Base-by-base conservation (phyloP, 1,139 yeast species). In the Pichia sp. region DNA sequence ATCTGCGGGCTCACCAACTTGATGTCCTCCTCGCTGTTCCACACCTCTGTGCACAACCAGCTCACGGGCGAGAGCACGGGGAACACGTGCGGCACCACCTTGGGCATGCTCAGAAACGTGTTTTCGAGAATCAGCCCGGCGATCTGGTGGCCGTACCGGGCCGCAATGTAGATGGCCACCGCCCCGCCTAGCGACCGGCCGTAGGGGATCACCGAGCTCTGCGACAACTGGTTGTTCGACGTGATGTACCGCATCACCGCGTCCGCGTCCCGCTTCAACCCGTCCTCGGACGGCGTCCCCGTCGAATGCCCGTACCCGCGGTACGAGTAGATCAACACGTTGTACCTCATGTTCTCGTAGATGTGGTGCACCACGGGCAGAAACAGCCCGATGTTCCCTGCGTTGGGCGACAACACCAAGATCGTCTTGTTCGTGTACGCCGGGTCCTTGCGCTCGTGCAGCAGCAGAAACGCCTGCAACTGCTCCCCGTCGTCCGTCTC, bases 111-210 rank as follows among this genome's bases (percentile, higher is more conserved):
- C 54, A 90, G 72, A 61, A 93, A 93, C 0, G 98, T 90, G 68
- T 93, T 93, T 64, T 93, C 99, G 50, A 93, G 70, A 1, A 92
- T 78, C 11, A 92, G 64, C 1, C 86, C 97, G 56, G 76, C 75
- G 8, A 57, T 53, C 29, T 46, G 43, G 13, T 56, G 13, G 1
- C 59, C 58, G 69, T 77, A 75, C 51, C 75, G 72, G 1, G 90
- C 77, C 0, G 95, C 92, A 52, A 90, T 80, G 69, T 90, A 87
- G 23, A 90, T 80, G 7, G 96, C 90, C 30, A 90, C 96, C 0
- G 99, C 99, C 1, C 99, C 98, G 30, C 99, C 99, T 29, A 93
- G 75, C 5, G 96, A 88, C 55, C 97, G 77, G 1, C 99, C 99
- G 67, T 90, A 92, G 16, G 90, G 75, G 0, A 90, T 72, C 5